These are phyloP conservation scores for Rheum nobile DNA, from an alignment of 148 eudicot species.

Conservation along the genomic window DNA sequence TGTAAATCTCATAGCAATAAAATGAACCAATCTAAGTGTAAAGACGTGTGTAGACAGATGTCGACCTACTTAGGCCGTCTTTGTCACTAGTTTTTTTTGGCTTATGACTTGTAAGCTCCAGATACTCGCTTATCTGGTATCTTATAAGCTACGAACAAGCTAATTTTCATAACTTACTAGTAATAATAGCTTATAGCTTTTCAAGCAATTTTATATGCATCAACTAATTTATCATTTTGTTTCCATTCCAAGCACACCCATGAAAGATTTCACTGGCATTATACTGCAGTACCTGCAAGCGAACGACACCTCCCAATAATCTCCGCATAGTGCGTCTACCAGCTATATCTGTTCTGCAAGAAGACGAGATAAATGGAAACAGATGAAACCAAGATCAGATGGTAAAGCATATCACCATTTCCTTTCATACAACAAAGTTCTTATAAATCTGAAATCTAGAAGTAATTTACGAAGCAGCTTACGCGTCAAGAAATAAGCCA, in stretches of 20 bases:
- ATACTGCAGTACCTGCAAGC: slow-evolving; percentile 42
- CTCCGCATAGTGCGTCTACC: slow-evolving; percentile 63
- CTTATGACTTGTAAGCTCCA: not conserved
- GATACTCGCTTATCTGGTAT: not conserved
- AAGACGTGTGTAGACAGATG: not conserved
- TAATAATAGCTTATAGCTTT: not conserved
- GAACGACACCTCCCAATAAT: slow-evolving; percentile 44
- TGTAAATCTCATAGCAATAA: not conserved
- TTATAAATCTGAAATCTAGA: not conserved
- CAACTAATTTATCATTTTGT: not conserved
- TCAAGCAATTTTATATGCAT: not conserved
- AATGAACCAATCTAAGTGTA: not conserved
- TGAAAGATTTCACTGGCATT: not conserved
- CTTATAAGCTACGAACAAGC: not conserved
- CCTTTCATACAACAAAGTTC: not conserved
- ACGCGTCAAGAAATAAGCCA: slow-evolving; percentile 88
- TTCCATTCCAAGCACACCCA: not conserved
- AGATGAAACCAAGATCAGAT: not conserved
- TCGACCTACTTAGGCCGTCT: not conserved
- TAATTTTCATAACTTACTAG: not conserved
- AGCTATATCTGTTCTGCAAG: slow-evolving; percentile 62
- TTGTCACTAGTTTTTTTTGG: not conserved
- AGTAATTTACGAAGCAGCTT: slow-evolving; percentile 14
- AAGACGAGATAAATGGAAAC: slow-evolving; percentile 2
- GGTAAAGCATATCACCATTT: not conserved